Evolutionary conservation across 371 early-diverging fungal genomes (phyloP).

Genomic region (Rhizopus arrhizus): DNA sequence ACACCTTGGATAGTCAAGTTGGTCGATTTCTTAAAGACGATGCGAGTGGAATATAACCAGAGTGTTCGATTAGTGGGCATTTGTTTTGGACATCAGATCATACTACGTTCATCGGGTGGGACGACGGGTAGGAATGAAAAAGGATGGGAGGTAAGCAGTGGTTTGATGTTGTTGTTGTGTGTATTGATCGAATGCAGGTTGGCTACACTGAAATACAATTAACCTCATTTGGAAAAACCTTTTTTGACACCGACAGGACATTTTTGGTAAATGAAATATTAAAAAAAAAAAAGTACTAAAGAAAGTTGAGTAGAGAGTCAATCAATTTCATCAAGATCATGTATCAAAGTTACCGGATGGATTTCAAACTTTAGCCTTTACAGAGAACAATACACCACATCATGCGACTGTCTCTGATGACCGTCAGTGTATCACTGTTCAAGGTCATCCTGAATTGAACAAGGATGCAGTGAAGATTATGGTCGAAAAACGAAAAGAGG

Average conservation of each 20-base stretch:
- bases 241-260: conserved; percentile 36
- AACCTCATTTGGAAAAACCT: conserved; percentile 40
- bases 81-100: conserved; percentile 79
- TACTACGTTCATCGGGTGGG: conserved; percentile 68
- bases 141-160: conserved; percentile 67
- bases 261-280: conserved; percentile 22
- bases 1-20: conserved; percentile 64
- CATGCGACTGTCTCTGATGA: conserved; percentile 58
- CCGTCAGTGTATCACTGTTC: conserved; percentile 66
- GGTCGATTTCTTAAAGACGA: conserved; percentile 41
- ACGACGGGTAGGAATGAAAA: conserved; percentile 50
- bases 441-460: conserved; percentile 80
- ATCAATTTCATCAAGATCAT: conserved; percentile 75
- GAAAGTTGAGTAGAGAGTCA: conserved; percentile 44
- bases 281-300: background rate
- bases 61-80: conserved; percentile 52
- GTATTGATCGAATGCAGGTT: conserved; percentile 30
- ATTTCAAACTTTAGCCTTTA: conserved; percentile 53
- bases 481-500: conserved; percentile 40
- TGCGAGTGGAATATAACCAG: conserved; percentile 3
- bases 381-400: conserved; percentile 44
- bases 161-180: background rate
- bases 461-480: conserved; percentile 54
- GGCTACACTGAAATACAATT: conserved; percentile 42
- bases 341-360: conserved; percentile 56